A percentile compares a stretch with the other conserved stretches of the same genome.
Conservation (phyloP, 2,329 filamentous ascomycete genomes). For the Aaosphaeria arxii region DNA sequence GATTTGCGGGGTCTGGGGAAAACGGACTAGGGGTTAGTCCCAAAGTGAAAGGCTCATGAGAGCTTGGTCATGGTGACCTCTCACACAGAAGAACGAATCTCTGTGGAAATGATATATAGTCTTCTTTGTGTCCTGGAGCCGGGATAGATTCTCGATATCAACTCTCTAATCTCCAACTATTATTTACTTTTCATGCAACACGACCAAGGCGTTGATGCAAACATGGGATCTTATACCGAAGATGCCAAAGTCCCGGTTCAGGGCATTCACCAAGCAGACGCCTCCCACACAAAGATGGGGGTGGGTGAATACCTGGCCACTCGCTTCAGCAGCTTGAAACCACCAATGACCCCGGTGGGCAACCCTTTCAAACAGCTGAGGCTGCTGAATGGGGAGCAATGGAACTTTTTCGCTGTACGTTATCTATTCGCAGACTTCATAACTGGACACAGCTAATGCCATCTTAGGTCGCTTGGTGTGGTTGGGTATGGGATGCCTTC, state of each 20-base stretch:
- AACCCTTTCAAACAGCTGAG: conserved; percentile 49
- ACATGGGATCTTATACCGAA: not conserved
- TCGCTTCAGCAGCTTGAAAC: conserved; percentile 48
- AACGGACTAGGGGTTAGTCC: not conserved
- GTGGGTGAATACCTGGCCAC: conserved; percentile 44
- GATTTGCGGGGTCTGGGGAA: not conserved
- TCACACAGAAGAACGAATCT: too few relatives aligned
- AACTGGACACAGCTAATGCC: too few relatives aligned
- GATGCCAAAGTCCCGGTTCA: not conserved
- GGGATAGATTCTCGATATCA: too few relatives aligned
- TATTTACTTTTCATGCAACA: not conserved
- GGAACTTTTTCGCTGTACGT: conserved; percentile 8
- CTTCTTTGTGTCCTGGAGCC: too few relatives aligned
- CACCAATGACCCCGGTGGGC: conserved; percentile 49
- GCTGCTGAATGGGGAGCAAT: conserved; percentile 12
- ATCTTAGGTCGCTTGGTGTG: conserved; percentile 8
- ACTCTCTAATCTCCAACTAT: not conserved
- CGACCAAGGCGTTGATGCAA: not conserved
- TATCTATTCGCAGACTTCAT: not conserved
- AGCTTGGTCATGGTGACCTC: too few relatives aligned
- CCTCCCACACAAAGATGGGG: not conserved
- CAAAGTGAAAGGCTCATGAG: too few relatives aligned
- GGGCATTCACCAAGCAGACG: not conserved
- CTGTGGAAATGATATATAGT: too few relatives aligned
- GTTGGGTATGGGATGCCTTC: conserved; percentile 61